Percentiles rank a stretch among this genome's conserved stretches.
Evolutionary conservation across 257 asterid species (phyloP).

Genomic region (Paulownia fortunei): DNA sequence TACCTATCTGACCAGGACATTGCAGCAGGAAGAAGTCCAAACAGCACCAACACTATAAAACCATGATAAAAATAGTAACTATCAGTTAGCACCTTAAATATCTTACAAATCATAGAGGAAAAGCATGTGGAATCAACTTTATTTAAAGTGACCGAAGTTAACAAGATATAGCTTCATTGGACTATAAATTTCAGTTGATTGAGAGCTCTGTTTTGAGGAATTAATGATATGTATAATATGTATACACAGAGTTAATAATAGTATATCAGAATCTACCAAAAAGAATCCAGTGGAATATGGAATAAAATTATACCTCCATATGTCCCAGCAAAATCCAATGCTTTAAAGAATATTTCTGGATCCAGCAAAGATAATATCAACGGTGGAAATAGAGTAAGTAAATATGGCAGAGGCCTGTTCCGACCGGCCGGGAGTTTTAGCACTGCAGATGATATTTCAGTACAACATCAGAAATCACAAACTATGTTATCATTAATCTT

Average conservation of each 20-base stretch:
- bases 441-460: constrained; percentile 57
- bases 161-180: neutral
- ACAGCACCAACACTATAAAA: constrained; percentile 72
- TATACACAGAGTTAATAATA: neutral
- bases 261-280: neutral
- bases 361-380: constrained; percentile 71
- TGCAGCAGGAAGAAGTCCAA: constrained; percentile 88
- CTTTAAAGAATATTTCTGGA: constrained; percentile 95
- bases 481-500: neutral
- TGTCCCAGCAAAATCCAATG: constrained; percentile 95
- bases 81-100: neutral
- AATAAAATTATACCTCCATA: constrained; percentile 72
- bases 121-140: neutral
- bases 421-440: constrained; percentile 72
- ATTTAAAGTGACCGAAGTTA: neutral
- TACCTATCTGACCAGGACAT: constrained; percentile 93
- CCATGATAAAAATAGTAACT: neutral
- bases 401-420: constrained; percentile 67
- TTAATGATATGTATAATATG: neutral
- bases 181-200: neutral
- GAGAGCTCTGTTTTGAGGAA: neutral
- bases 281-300: neutral
- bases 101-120: neutral
- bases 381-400: constrained; percentile 75
- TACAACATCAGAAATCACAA: constrained; percentile 23